Evolutionary conservation across 352 stramenopile species (phyloP), one percentile per base, ranked within the genome.

Genomic region (Pythium guiyangense): DNA sequence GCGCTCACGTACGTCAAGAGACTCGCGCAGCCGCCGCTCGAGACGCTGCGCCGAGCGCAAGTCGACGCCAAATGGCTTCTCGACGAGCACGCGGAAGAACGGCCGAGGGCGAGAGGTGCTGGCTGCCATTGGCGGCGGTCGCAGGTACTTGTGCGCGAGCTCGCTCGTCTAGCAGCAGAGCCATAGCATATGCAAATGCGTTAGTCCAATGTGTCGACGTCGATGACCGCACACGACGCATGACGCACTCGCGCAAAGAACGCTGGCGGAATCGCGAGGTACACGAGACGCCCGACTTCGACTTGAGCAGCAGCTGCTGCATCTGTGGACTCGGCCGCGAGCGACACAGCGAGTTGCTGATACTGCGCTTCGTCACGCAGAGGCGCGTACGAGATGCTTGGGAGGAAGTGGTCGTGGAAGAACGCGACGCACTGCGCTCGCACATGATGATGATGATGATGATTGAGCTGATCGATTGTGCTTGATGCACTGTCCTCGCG

Each of bases 51-150:
- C 84, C 2, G 80, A 88, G 15, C 52, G 40, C 8, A 81, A 42
- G 62, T 92, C 82, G 18, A 62, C 62, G 11, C 84, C 84, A 46
- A 94, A 94, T 6, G 84, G 84, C 46, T 94, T 94, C 44, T 94
- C 84, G 15, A 94, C 69, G 11, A 94, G 67, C 10, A 94, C 74
- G 1, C 83, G 73, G 18, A 94, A 63, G 52, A 83, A 93, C 0
- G 75, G 45, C 15, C 17, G 17, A 37, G 45, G 14, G 0, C 31
- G 17, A 27, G 27, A 6, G 5, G 11, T 18, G 2, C 6, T 20
- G 14, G 6, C 15, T n/a, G 52, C 37, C 10, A 15, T 1, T 6
- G 10, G 6, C 11, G 46, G 34, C 17, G 66, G 64, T 29, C 73
- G 52, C 47, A 84, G 58, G 31, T 82, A 60, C 14, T 50, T 59